Percentiles rank a stretch among this genome's conserved stretches.
phyloP scores from a whole-genome alignment of 1,284 basidiomycete species.

The Cutaneotrichosporon cavernicola region DNA sequence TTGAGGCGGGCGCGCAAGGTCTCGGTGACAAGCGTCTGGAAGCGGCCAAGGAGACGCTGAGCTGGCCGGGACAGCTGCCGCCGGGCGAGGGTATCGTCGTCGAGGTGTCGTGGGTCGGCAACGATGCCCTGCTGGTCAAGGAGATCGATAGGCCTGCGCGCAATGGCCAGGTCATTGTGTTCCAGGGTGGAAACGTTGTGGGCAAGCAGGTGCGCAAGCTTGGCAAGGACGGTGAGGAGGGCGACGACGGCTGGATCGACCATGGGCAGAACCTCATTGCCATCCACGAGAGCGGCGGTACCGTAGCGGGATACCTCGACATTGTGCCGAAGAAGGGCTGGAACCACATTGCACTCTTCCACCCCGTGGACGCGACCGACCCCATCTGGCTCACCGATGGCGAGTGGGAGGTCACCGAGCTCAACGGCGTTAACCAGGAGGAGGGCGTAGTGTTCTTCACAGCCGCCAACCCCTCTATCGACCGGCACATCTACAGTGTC shows the following conservation, averaged over 20 bases:
- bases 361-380: conserved; percentile 64
- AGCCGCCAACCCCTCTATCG: conserved; percentile 76
- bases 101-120: conserved; percentile 83
- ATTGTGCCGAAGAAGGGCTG: conserved; percentile 80
- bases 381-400: conserved; percentile 83
- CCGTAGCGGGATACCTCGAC: conserved; percentile 72
- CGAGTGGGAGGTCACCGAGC: conserved; percentile 82
- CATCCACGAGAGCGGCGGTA: conserved; percentile 27
- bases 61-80: conserved; percentile 65
- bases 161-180: conserved; percentile 72
- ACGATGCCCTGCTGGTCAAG: conserved; percentile 73
- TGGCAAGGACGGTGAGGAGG: conserved; percentile 76
- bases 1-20: conserved; percentile 6
- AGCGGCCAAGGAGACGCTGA: conserved; percentile 59
- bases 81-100: conserved; percentile 68
- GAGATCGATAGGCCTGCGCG: conserved; percentile 82
- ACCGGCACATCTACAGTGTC: conserved; percentile 79
- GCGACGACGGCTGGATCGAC: conserved; percentile 92
- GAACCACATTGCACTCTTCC: conserved; percentile 86
- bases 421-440: conserved; percentile 69
- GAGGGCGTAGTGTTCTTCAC: conserved; percentile 78
- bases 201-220: conserved; percentile 70
- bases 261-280: conserved; percentile 53
- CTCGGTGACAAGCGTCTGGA: conserved; percentile 4
- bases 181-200: conserved; percentile 56